Evolutionary conservation across 2,329 filamentous ascomycete genomes (phyloP).

Genomic region (Mycosphaerella arachidis): DNA sequence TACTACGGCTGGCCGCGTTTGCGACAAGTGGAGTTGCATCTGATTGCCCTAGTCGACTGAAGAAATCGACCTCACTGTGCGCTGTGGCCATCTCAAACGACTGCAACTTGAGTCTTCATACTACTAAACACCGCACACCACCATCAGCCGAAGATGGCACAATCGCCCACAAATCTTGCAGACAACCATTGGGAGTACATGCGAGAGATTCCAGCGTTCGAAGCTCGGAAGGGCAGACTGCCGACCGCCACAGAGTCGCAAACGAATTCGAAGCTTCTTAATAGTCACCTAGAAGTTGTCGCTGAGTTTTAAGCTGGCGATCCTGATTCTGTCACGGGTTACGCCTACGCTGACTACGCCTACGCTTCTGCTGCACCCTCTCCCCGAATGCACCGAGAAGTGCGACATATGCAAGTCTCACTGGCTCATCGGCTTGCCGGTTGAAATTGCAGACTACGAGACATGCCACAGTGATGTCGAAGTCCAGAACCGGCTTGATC

Average conservation of each 20-base stretch:
- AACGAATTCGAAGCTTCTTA: not conserved
- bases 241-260: not conserved
- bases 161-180: not conserved
- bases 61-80: not conserved
- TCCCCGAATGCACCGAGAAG: not conserved
- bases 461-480: not conserved
- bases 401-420: conserved; percentile 4
- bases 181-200: not conserved
- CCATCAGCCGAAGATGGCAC: not conserved
- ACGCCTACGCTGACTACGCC: not conserved
- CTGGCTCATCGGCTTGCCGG: conserved; percentile 9
- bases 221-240: not conserved
- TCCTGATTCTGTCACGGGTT: conserved; percentile 1
- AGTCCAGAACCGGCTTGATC: not conserved
- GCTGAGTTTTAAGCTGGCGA: not conserved
- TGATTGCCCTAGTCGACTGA: not conserved
- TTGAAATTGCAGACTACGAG: not conserved
- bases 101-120: too few species aligned
- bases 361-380: not conserved
- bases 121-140: not conserved
- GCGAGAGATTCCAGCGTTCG: not conserved
- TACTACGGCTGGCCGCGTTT: not conserved
- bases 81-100: not conserved
- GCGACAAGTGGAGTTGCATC: not conserved
- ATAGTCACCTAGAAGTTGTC: not conserved